Base-by-base conservation (phyloP, 805 yeast genomes). In the Saturnispora gosingensis region DNA sequence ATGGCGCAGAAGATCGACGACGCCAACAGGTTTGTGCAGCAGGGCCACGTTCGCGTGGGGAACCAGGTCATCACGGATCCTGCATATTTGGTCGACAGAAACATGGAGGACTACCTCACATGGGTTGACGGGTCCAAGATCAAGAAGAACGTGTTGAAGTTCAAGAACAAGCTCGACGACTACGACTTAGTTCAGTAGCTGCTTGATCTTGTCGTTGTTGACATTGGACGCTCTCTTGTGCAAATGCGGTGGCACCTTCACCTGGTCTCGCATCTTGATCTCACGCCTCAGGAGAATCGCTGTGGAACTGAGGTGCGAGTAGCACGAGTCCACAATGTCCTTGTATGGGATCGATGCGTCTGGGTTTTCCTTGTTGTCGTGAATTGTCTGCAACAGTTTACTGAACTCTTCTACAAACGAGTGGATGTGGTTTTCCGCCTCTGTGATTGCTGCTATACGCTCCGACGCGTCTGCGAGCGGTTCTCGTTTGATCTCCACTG, bases 91-190 rank as follows among this genome's bases (percentile, higher is more conserved):
- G 93, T 93, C 5, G 91, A 97, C 2, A 78, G 97, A 64, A 88
- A 81, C 60, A 76, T 93, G 85, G 99, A 93, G 66, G 99, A 93
- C 67, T 93, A 88, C 67, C 75, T 93, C 59, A 93, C 99, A 3
- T 93, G 99, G 99, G 93, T 87, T n/a, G 97, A 93, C 62, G 78
- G 83, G 42, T 84, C 95, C 59, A 95, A 93, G 83, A 90, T 95
- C 68, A 90, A 86, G 75, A 78, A 85, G 62, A 88, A 88, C 59
- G 80, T 91, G 53, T 81, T 90, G 70, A 85, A 85, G 70, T 93
- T 85, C 73, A 85, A 87, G 70, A 90, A 91, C 66, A 72, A 74
- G 62, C 72, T 79, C 55, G 85, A 80, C 64, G 84, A 80, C 64
- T 80, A 73, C 60, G 80, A 75, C 59, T 58, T 49, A 81, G 54